phyloP scores from a whole-genome alignment of 2,329 filamentous ascomycete species.

The Coleophoma eucalyptorum region DNA sequence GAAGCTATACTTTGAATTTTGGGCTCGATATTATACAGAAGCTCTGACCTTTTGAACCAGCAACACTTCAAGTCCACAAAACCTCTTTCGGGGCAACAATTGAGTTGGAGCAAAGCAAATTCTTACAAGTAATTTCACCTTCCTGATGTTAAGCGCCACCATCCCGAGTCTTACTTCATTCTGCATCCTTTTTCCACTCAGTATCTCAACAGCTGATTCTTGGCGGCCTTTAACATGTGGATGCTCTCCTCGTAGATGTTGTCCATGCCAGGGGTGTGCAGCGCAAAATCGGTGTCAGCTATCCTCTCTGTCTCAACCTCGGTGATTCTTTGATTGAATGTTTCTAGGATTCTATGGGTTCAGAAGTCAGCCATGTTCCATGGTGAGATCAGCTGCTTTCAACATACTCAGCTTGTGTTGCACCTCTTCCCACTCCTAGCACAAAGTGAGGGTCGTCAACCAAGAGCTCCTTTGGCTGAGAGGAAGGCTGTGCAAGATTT shows the following conservation, averaged over 20 bases:
- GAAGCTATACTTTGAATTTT: too few species aligned
- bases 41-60: too few species aligned
- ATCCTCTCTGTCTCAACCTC: constrained; percentile 15
- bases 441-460: constrained; percentile 20
- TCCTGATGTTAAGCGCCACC: neutral
- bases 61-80: too few species aligned
- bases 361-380: neutral
- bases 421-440: constrained; percentile 12
- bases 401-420: constrained; percentile 14
- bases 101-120: too few species aligned
- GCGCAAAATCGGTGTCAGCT: neutral
- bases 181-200: neutral
- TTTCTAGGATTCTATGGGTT: constrained; percentile 11
- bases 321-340: constrained; percentile 11
- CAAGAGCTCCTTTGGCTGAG: too few species aligned
- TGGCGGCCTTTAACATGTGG: constrained; percentile 7
- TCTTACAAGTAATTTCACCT: too few species aligned
- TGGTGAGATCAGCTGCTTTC: neutral
- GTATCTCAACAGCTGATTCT: constrained; percentile 9
- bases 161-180: neutral
- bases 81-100: too few species aligned
- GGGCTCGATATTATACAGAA: too few species aligned
- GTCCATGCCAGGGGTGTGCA: neutral
- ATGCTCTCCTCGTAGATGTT: constrained; percentile 10
- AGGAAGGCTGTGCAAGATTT: too few species aligned